Percentiles rank a stretch among this genome's conserved stretches.
These are phyloP conservation scores for Cyphellophora europaea DNA, from an alignment of 2,329 filamentous ascomycete genomes.

Conservation along the genomic window DNA sequence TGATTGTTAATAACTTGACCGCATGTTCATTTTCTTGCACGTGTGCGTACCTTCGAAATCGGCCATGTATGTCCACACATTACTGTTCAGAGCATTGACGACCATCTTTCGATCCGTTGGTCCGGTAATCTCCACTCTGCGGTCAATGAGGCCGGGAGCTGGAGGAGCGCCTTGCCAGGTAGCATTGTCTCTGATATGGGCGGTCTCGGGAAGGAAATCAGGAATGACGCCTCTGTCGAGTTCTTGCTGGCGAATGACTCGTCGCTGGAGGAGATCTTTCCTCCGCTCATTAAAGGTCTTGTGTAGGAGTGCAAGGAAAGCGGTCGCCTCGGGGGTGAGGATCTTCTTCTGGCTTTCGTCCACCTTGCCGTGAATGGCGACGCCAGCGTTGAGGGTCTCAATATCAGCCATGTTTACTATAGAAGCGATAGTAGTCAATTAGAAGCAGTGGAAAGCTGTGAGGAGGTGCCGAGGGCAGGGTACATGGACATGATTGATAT, in stretches of 20 bases:
- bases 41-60: constrained; percentile 77
- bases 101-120: constrained; percentile 99
- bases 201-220: constrained; percentile 93
- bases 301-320: constrained; percentile 90
- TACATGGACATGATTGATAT: background rate
- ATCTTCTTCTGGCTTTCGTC: constrained; percentile 76
- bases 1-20: constrained; percentile 4
- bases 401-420: constrained; percentile 51
- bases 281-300: constrained; percentile 86
- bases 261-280: constrained; percentile 80
- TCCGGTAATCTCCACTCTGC: constrained; percentile 92
- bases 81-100: constrained; percentile 88
- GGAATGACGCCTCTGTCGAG: constrained; percentile 81
- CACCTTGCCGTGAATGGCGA: constrained; percentile 72
- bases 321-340: constrained; percentile 77
- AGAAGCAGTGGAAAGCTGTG: background rate
- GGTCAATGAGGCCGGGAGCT: constrained; percentile 84
- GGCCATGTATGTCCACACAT: constrained; percentile 99
- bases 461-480: background rate
- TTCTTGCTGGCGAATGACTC: constrained; percentile 79
- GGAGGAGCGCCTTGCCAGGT: constrained; percentile 89
- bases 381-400: constrained; percentile 75
- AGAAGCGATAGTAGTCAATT: background rate
- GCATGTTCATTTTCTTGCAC: background rate
- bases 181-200: constrained; percentile 85